Percentiles rank a stretch among this genome's conserved stretches.
Conservation (phyloP, 2,329 filamentous ascomycete genomes). For the Ophiostoma tasmaniense region DNA sequence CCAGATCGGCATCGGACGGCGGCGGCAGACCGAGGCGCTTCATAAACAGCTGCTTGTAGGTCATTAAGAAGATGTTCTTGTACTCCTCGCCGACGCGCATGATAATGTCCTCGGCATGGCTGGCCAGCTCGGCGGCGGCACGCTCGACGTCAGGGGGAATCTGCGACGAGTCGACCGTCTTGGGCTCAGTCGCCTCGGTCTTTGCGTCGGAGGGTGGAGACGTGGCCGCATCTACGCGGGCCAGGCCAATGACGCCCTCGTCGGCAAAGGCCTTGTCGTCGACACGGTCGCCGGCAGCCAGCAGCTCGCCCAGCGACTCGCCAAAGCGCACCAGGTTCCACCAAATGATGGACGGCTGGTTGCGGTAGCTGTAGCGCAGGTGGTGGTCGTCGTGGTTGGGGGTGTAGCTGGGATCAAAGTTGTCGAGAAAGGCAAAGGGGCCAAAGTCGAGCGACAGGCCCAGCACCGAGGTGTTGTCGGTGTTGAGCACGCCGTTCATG, state of each 20-base stretch:
- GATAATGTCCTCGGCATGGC: conserved; percentile 77
- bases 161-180: conserved; percentile 20
- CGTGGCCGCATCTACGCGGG: conserved; percentile 1
- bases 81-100: conserved; percentile 76
- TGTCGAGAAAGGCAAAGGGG: conserved; percentile 95
- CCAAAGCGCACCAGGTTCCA: conserved; percentile 94
- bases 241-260: conserved; percentile 50
- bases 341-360: conserved; percentile 95
- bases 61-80: conserved; percentile 74
- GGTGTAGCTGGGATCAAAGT: conserved; percentile 89
- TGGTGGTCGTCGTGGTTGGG: conserved; percentile 92
- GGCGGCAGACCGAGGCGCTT: conserved; percentile 59
- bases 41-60: conserved; percentile 83
- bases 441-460: conserved; percentile 91
- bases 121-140: conserved; percentile 61
- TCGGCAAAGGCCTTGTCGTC: conserved; percentile 64
- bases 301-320: conserved; percentile 78
- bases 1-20: conserved; percentile 28
- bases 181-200: neutral
- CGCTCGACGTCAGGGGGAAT: conserved; percentile 48
- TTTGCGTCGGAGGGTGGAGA: neutral
- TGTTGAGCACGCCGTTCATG: conserved; percentile 97
- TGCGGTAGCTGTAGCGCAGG: conserved; percentile 83
- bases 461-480: conserved; percentile 88
- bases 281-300: conserved; percentile 65